Base-by-base conservation (phyloP, 2,329 filamentous ascomycete species). In the Madurella fahalii region DNA sequence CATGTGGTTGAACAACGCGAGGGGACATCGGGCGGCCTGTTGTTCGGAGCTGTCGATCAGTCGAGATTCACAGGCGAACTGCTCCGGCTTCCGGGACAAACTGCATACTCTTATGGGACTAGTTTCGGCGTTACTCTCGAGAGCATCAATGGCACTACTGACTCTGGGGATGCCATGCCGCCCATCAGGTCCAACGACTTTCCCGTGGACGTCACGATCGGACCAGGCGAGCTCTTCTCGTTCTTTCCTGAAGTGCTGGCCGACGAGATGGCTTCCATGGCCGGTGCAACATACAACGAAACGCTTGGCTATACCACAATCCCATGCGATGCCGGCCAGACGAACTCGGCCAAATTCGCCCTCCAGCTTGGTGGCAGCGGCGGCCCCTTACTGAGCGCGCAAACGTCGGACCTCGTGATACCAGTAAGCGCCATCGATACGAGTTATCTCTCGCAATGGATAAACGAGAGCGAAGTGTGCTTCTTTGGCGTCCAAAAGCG, bases 41-140 rank as follows among this genome's bases (percentile, higher is more conserved):
- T 70, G 18, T 64, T 70, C 16, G 68, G 68, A 17, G 68, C 67
- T 43, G 49, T 70, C 55, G 68, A 70, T 58, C 58, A 53, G 46
- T 62, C 66, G 13, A 61, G 62, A 17, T 68, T 61, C 57, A 56
- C 61, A 7, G 61, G 63, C 37, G 54, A 62, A 4, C 59, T 67
- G 44, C 41, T 64, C 18, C 61, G 64, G 17, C 43, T 65, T 16
- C 9, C 41, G 20, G 25, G 44, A 17, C 43, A 41, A 9, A 52
- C 47, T 40, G 12, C 34, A 34, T 52, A 47, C 8, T 46, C 37
- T 9, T 34, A 41, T 34, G 51, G 45, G 12, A 15, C 11, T 37
- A 12, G 4, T 37, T 63, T 62, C 40, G 45, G 50, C n/a, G 52
- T 56, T n/a, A 18, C 18, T 2, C 13, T 65, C 34, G 18, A 40